Base-by-base conservation (phyloP, 2,329 filamentous ascomycete genomes). In the Phoma herbarum region DNA sequence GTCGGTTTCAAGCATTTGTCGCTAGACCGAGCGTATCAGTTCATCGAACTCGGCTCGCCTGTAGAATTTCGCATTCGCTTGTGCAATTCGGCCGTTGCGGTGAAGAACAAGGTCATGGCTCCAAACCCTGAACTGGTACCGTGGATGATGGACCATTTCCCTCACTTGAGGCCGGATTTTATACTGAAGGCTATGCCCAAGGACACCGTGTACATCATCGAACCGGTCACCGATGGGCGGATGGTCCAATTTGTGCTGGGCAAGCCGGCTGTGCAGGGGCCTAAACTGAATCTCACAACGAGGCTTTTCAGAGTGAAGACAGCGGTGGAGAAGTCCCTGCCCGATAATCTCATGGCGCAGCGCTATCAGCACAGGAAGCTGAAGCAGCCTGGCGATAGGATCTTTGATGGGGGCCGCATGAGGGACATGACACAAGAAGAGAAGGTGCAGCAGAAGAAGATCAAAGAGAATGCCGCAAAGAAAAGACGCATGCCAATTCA, bases 131-230 rank as follows among this genome's bases (percentile, higher is more conserved):
- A 57, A 12, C 26, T 25, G 1, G 70, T 66, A 64, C 62, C 56
- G 11, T 74, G 69, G 65, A 49, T 69, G 41, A 66, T 70, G 28
- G 20, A 57, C 10, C 64, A 69, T 42, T 75, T 70, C 28, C 71
- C 73, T 2, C 72, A 75, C 39, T 26, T 75, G 26, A 65, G 70
- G 22, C 71, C 72, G 1, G 72, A 75, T 50, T 68, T 74, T 25
- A 71, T 75, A 9, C 26, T 69, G 28, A 71, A 68, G 45, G 57
- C 51, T 20, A 75, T 76, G 73, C 73, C 72, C 0, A 31, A 63
- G 35, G 64, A 62, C 11, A 65, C 71, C 0, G 20, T 16, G 2
- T 71, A 57, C 20, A 5, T 64, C 8, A 48, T 75, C 41, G 11
- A 66, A 0, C 73, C 72, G 1, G 62, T 72, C 3, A 60, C 50